These are phyloP conservation scores for Coccomyxa sp. DNA, from an alignment of 139 green algal species.

Conservation along the genomic window DNA sequence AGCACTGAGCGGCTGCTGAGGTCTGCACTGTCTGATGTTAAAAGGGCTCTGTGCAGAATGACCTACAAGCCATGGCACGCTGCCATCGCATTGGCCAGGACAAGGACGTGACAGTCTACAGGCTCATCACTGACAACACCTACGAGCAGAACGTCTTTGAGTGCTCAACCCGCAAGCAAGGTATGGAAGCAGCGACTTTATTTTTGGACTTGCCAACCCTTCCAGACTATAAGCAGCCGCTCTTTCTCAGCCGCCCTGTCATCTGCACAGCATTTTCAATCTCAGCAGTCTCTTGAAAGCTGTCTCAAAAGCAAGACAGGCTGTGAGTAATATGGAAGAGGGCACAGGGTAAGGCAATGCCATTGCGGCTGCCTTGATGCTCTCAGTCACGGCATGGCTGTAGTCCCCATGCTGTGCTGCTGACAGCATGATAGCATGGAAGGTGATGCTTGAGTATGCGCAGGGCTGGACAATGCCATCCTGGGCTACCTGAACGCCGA, in stretches of 20 bases:
- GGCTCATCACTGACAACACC: constrained; percentile 80
- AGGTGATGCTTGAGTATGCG: not conserved
- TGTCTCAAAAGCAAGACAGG: too few relatives aligned
- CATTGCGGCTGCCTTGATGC: too few relatives aligned
- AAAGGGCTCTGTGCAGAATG: constrained; percentile 69
- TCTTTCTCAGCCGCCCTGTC: too few relatives aligned
- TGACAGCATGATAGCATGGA: not conserved
- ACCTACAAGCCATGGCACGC: constrained; percentile 93
- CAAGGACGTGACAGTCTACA: constrained; percentile 90
- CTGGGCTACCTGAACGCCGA: constrained; percentile 56
- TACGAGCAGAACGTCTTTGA: constrained; percentile 89
- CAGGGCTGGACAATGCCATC: constrained; percentile 91
- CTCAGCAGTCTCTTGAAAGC: too few relatives aligned
- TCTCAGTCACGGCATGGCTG: not conserved
- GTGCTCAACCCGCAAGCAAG: constrained; percentile 61
- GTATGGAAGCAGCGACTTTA: constrained; percentile 19
- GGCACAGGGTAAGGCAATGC: too few relatives aligned
- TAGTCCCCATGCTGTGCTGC: not conserved
- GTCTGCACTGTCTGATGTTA: too few relatives aligned
- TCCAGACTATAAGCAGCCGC: too few relatives aligned
- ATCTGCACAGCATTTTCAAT: too few relatives aligned
- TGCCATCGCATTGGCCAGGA: constrained; percentile 92
- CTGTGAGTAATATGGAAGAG: too few relatives aligned
- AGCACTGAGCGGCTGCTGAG: too few relatives aligned
- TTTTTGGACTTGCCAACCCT: too few relatives aligned